A percentile compares a stretch with the other conserved stretches of the same genome.
Conservation (phyloP, 2,329 filamentous ascomycete species). For the Fusarium sp. region DNA sequence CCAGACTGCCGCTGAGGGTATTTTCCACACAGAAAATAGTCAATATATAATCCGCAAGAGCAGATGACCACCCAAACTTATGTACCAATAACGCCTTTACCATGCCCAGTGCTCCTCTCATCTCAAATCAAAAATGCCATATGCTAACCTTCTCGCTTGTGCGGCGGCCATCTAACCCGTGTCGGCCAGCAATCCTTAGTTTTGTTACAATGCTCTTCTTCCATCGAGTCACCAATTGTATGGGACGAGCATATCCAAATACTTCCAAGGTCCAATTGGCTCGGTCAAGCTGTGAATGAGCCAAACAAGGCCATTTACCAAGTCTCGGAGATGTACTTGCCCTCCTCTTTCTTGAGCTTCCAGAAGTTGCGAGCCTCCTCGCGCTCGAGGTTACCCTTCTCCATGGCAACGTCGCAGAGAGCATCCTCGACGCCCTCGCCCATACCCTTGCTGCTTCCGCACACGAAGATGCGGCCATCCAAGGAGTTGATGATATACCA, state of each 20-base stretch:
- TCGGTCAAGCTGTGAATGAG: background rate
- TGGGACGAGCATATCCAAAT: background rate
- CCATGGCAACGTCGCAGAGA: conserved; percentile 89
- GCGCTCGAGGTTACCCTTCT: conserved; percentile 86
- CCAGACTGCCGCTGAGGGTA: conserved; percentile 22
- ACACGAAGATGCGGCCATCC: conserved; percentile 97
- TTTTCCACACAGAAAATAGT: conserved; percentile 28
- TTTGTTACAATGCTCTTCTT: conserved; percentile 7
- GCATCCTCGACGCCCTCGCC: conserved; percentile 94
- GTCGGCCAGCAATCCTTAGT: conserved; percentile 20
- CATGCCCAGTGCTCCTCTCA: conserved; percentile 31
- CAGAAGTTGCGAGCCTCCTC: conserved; percentile 90
- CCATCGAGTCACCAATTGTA: conserved; percentile 3
- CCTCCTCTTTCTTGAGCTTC: conserved; percentile 89
- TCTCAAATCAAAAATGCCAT: conserved; percentile 28
- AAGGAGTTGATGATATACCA: conserved; percentile 98
- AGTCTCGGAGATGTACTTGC: conserved; percentile 93
- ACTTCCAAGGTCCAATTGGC: background rate
- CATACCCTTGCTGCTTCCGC: conserved; percentile 95
- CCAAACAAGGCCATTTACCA: conserved; percentile 58
- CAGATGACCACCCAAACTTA: conserved; percentile 1
- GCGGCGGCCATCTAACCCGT: conserved; percentile 39
- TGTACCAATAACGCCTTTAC: conserved; percentile 36
- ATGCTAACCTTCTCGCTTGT: conserved; percentile 35
- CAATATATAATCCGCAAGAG: background rate